A percentile compares a stretch with the other conserved stretches of the same genome.
Evolutionary conservation across 345 rosid species (phyloP).

Genomic region (Citrus maxima): DNA sequence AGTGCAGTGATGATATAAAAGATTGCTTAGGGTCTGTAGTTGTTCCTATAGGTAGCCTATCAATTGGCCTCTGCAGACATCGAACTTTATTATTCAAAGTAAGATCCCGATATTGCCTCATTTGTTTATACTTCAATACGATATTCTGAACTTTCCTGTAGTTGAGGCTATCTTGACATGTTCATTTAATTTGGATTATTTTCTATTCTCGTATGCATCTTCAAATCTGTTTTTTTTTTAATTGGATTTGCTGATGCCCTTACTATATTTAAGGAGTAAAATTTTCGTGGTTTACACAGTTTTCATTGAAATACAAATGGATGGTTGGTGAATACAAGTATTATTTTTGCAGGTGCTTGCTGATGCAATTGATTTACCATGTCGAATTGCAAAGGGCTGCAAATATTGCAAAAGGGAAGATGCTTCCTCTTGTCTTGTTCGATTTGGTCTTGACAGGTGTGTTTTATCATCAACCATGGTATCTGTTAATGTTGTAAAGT

Average conservation of each 20-base stretch:
- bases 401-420: conserved; percentile 81
- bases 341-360: conserved; percentile 74
- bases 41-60: conserved; percentile 88
- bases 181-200: neutral
- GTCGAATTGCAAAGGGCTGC: conserved; percentile 99
- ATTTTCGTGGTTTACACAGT: neutral
- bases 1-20: conserved; percentile 75
- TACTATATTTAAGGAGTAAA: neutral
- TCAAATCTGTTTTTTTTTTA: neutral
- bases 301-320: neutral
- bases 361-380: conserved; percentile 87
- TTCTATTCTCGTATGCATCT: neutral
- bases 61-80: conserved; percentile 94
- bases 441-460: conserved; percentile 91
- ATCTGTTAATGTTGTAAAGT: neutral
- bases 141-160: neutral
- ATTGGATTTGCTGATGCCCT: neutral
- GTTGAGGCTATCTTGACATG: neutral
- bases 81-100: conserved; percentile 96
- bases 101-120: conserved; percentile 28
- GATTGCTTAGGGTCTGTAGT: conserved; percentile 82
- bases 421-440: conserved; percentile 97
- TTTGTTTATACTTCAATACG: neutral
- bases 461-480: neutral
- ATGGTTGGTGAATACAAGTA: conserved; percentile 6